A percentile compares a stretch with the other conserved stretches of the same genome.
Conservation (phyloP, 2,329 filamentous ascomycete species). For the Periconia sp. region DNA sequence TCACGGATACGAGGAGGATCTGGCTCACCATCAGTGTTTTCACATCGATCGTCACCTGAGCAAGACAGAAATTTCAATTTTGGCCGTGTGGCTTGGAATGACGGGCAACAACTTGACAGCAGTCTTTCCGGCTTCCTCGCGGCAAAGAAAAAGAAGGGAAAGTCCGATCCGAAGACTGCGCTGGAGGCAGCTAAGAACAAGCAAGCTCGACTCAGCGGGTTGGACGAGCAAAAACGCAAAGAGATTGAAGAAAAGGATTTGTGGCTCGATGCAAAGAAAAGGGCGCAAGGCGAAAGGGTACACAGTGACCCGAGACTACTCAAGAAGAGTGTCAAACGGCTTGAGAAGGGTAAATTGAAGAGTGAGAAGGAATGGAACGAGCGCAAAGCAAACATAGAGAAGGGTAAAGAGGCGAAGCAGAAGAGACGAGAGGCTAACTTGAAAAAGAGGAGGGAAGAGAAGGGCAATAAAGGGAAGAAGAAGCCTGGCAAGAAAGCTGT, state of each 20-base stretch:
- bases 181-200: conserved; percentile 86
- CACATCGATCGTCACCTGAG: conserved; percentile 50
- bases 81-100: conserved; percentile 85
- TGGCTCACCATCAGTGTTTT: conserved; percentile 56
- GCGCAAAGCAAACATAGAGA: conserved; percentile 47
- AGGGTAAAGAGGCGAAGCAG: conserved; percentile 52
- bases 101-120: conserved; percentile 78
- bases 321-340: conserved; percentile 93
- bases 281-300: conserved; percentile 85
- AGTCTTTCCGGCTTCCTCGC: conserved; percentile 65
- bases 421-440: conserved; percentile 58
- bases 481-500: conserved; percentile 56
- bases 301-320: conserved; percentile 78
- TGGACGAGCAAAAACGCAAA: conserved; percentile 78
- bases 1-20: conserved; percentile 61
- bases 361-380: conserved; percentile 80
- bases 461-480: conserved; percentile 68
- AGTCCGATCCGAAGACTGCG: conserved; percentile 81
- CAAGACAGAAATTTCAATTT: conserved; percentile 76
- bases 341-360: conserved; percentile 87
- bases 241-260: conserved; percentile 91
- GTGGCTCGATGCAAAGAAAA: conserved; percentile 89
- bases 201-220: conserved; percentile 72
- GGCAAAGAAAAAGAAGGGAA: conserved; percentile 75
- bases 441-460: conserved; percentile 72